phyloP scores from a whole-genome alignment of 805 yeast genomes.

The Kregervanrija fluxuum region DNA sequence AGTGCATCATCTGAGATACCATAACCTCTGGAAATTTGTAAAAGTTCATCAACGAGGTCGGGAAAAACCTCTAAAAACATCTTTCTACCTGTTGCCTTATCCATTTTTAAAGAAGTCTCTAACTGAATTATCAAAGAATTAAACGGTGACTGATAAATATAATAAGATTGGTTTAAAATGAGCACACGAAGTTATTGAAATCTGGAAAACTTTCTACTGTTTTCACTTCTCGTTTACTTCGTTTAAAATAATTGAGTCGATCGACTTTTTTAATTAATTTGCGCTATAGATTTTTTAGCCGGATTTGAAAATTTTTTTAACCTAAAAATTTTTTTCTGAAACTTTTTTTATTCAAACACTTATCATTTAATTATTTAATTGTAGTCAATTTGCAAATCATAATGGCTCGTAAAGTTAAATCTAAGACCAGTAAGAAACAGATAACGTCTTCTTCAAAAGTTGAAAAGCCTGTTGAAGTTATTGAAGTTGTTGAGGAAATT shows the following conservation, averaged over 20 bases:
- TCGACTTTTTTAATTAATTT: too few relatives aligned
- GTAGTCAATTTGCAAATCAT: not conserved
- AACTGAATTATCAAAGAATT: too few relatives aligned
- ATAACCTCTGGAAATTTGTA: slow-evolving; percentile 51
- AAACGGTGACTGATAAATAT: too few relatives aligned
- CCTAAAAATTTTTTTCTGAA: not conserved
- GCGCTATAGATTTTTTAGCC: too few relatives aligned
- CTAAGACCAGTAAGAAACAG: slow-evolving; percentile 18
- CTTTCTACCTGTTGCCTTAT: slow-evolving; percentile 36
- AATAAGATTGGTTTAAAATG: too few relatives aligned
- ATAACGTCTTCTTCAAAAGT: slow-evolving; percentile 5
- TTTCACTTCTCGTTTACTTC: too few relatives aligned
- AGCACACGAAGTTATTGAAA: too few relatives aligned
- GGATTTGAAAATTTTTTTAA: too few relatives aligned
- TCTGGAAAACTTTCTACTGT: too few relatives aligned
- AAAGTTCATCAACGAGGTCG: slow-evolving; percentile 67
- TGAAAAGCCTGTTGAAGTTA: slow-evolving; percentile 22
- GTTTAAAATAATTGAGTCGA: too few relatives aligned
- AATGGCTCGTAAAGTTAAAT: slow-evolving; percentile 20
- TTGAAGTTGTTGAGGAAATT: slow-evolving; percentile 27
- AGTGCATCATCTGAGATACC: slow-evolving; percentile 84
- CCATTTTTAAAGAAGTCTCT: slow-evolving; percentile 16
- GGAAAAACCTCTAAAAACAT: slow-evolving; percentile 68
- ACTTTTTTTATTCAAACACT: not conserved
- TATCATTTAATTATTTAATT: not conserved